Percentiles rank a stretch among this genome's conserved stretches.
Conservation (phyloP, 2,329 filamentous ascomycete species). For the Clarireedia paspali region DNA sequence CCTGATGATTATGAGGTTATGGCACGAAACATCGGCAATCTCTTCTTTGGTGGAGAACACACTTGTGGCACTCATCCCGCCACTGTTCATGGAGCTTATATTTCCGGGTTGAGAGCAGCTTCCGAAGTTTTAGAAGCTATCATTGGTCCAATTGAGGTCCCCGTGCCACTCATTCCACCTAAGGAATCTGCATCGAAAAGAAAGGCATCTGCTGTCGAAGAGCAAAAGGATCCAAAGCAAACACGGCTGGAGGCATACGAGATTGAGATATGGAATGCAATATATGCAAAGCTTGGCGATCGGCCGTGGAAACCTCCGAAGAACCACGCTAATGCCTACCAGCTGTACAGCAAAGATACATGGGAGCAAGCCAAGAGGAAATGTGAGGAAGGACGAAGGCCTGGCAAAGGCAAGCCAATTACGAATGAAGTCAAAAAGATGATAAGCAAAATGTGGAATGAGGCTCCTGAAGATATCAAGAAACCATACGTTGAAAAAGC, state of each 20-base stretch:
- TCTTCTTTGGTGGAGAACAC: constrained; percentile 94
- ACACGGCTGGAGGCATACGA: constrained; percentile 51
- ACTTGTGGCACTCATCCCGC: constrained; percentile 94
- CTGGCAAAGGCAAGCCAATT: constrained; percentile 55
- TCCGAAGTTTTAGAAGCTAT: constrained; percentile 76
- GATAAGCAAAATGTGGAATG: constrained; percentile 86
- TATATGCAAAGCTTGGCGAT: constrained; percentile 58
- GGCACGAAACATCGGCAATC: constrained; percentile 74
- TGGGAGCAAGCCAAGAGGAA: constrained; percentile 53
- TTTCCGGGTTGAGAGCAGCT: constrained; percentile 85
- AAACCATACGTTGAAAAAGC: constrained; percentile 73
- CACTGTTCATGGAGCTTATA: constrained; percentile 92
- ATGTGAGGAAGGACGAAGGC: constrained; percentile 59
- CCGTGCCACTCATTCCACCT: constrained; percentile 64
- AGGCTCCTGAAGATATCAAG: constrained; percentile 60
- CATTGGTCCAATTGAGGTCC: constrained; percentile 72
- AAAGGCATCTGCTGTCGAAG: constrained; percentile 35
- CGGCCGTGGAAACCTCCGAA: constrained; percentile 66
- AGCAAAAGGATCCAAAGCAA: constrained; percentile 41
- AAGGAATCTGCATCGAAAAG: constrained; percentile 50
- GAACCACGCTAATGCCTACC: constrained; percentile 74
- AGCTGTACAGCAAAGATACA: constrained; percentile 77
- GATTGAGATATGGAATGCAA: constrained; percentile 42
- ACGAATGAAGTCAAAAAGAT: constrained; percentile 80
- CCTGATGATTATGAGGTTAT: constrained; percentile 89